Conservation (phyloP, 2,329 filamentous ascomycete species). For the Mycogone perniciosa region DNA sequence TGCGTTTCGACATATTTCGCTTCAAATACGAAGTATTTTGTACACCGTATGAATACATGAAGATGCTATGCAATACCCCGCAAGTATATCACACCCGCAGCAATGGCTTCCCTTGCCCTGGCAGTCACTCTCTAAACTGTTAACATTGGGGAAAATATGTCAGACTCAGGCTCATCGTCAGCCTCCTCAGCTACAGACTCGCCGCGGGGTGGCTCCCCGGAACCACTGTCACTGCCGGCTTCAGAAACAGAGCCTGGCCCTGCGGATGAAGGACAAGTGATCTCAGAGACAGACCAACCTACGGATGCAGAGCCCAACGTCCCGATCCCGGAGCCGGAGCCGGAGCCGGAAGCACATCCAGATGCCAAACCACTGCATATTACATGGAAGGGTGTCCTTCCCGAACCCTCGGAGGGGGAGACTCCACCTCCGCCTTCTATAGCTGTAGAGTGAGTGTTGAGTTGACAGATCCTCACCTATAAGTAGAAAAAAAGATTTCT, state of each 20-base stretch:
- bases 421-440: neutral
- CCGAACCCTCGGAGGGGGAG: no score
- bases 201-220: slow-evolving; percentile 2
- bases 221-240: neutral
- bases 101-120: no score
- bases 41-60: no score
- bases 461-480: neutral
- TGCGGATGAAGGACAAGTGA: neutral
- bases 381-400: neutral
- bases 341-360: neutral
- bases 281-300: neutral
- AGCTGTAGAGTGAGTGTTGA: slow-evolving; percentile 7
- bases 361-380: slow-evolving; percentile 11
- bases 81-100: no score
- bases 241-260: neutral
- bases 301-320: neutral
- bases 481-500: neutral
- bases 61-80: no score
- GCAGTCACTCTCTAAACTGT: neutral
- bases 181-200: slow-evolving; percentile 5
- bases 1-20: no score
- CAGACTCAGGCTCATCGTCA: slow-evolving; percentile 9
- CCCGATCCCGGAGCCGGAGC: neutral
- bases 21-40: no score
- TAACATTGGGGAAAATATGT: neutral